phyloP scores from a whole-genome alignment of 2,329 filamentous ascomycete species.

The Zymoseptoria brevis region DNA sequence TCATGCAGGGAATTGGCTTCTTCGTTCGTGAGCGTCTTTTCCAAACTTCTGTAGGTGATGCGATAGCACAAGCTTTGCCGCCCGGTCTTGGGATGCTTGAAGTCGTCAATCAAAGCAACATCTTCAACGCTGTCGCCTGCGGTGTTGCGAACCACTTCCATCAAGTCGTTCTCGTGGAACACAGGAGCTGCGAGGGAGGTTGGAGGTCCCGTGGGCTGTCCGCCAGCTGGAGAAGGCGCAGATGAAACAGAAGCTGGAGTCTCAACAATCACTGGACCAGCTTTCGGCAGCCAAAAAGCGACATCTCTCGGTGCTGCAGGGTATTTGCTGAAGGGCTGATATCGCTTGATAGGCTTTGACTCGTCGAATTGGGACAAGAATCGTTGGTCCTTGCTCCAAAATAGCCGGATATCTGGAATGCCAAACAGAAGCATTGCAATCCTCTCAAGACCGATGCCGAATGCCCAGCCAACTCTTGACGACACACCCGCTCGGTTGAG shows the following conservation, averaged over 20 bases:
- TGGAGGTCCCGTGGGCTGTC: conserved; percentile 29
- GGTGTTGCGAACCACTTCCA: conserved; percentile 83
- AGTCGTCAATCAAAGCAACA: conserved; percentile 75
- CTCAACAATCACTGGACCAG: conserved; percentile 23
- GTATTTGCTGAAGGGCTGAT: conserved; percentile 83
- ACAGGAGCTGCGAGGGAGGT: conserved; percentile 31
- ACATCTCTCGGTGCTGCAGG: conserved; percentile 87
- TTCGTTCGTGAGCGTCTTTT: conserved; percentile 77
- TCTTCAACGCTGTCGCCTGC: conserved; percentile 82
- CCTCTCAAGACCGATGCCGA: conserved; percentile 85
- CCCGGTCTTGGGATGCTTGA: conserved; percentile 77
- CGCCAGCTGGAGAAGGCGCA: conserved; percentile 28
- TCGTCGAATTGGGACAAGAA: conserved; percentile 75
- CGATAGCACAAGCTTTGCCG: conserved; percentile 83
- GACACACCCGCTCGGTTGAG: conserved; percentile 69
- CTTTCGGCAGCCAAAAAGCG: conserved; percentile 70
- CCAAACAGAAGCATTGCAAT: conserved; percentile 97
- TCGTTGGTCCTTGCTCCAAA: conserved; percentile 80
- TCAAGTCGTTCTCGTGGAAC: conserved; percentile 93
- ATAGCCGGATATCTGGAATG: conserved; percentile 91
- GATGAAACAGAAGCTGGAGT: conserved; percentile 27
- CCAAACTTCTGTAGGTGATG: conserved; percentile 86
- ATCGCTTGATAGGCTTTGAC: conserved; percentile 50
- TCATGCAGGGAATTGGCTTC: conserved; percentile 73
- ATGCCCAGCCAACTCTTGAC: conserved; percentile 81